These are phyloP conservation scores for Skeletonema menzelii DNA, from an alignment of 108 stramenopile genomes.

Conservation along the genomic window DNA sequence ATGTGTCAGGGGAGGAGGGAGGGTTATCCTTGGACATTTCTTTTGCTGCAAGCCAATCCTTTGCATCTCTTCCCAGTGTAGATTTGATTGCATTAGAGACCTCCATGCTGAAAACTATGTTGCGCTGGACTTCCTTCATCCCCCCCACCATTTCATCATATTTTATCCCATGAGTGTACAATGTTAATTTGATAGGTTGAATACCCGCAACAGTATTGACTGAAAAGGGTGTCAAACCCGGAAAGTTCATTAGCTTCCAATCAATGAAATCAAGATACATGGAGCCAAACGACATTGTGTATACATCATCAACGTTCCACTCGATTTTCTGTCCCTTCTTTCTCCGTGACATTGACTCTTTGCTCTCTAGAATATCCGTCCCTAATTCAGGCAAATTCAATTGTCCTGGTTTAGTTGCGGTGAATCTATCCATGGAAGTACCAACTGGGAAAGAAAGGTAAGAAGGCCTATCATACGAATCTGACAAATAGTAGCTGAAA, in stretches of 20 bases:
- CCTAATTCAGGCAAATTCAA: constrained; percentile 67
- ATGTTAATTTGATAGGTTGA: constrained; percentile 36
- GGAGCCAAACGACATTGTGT: constrained; percentile 84
- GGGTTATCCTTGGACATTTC: not conserved
- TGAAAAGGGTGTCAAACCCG: constrained; percentile 72
- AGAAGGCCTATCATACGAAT: constrained; percentile 47
- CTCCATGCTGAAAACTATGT: constrained; percentile 47
- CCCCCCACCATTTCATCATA: constrained; percentile 16
- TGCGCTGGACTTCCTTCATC: constrained; percentile 41
- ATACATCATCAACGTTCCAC: constrained; percentile 82
- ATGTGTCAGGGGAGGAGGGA: not conserved
- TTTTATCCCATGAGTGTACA: constrained; percentile 58
- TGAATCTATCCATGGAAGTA: constrained; percentile 84
- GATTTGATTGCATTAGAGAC: constrained; percentile 29
- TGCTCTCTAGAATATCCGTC: constrained; percentile 65
- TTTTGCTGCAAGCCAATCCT: not conserved
- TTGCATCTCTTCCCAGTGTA: not conserved
- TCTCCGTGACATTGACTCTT: constrained; percentile 61
- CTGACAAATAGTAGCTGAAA: constrained; percentile 32
- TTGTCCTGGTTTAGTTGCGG: constrained; percentile 78
- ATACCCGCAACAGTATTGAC: not conserved
- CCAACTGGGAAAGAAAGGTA: constrained; percentile 88
- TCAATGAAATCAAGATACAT: constrained; percentile 80
- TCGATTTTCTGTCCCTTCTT: constrained; percentile 59
- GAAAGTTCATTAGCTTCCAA: constrained; percentile 83